Evolutionary conservation across 495 filamentous ascomycete genomes (phyloP).

Genomic region (Hypoxylon fragiforme): DNA sequence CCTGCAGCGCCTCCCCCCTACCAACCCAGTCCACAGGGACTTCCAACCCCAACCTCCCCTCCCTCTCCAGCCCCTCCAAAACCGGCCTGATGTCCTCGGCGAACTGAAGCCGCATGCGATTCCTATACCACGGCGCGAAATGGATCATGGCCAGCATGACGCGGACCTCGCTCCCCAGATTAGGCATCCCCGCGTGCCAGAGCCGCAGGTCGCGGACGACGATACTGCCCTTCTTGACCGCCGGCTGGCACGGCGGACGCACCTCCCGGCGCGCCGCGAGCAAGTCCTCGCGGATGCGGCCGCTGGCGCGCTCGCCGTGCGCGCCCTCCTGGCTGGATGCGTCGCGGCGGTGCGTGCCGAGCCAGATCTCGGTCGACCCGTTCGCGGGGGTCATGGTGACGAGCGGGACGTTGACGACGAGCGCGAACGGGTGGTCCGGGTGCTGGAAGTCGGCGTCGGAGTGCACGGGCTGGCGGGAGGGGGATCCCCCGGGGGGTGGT

Average conservation of each 20-base stretch:
- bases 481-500: constrained; percentile 40
- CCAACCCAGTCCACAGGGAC: constrained; percentile 49
- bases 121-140: constrained; percentile 54
- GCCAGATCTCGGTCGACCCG: constrained; percentile 63
- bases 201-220: constrained; percentile 60
- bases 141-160: constrained; percentile 63
- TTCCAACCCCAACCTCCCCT: constrained; percentile 40
- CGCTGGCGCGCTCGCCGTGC: constrained; percentile 55
- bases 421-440: constrained; percentile 56
- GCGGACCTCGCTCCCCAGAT: constrained; percentile 49
- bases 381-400: constrained; percentile 57
- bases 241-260: constrained; percentile 51
- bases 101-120: constrained; percentile 55
- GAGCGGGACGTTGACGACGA: constrained; percentile 59
- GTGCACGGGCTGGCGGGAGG: constrained; percentile 56
- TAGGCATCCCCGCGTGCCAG: constrained; percentile 66
- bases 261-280: constrained; percentile 45
- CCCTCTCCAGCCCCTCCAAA: constrained; percentile 37
- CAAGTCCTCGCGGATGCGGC: constrained; percentile 48
- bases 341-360: constrained; percentile 55
- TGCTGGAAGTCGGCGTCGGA: constrained; percentile 61
- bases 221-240: constrained; percentile 55
- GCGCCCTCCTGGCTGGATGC: constrained; percentile 47
- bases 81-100: constrained; percentile 47
- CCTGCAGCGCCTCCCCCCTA: constrained; percentile 37